Percentiles rank a stretch among this genome's conserved stretches.
phyloP scores from a whole-genome alignment of 2,329 filamentous ascomycete species.

The Drechslerella stenobrocha region DNA sequence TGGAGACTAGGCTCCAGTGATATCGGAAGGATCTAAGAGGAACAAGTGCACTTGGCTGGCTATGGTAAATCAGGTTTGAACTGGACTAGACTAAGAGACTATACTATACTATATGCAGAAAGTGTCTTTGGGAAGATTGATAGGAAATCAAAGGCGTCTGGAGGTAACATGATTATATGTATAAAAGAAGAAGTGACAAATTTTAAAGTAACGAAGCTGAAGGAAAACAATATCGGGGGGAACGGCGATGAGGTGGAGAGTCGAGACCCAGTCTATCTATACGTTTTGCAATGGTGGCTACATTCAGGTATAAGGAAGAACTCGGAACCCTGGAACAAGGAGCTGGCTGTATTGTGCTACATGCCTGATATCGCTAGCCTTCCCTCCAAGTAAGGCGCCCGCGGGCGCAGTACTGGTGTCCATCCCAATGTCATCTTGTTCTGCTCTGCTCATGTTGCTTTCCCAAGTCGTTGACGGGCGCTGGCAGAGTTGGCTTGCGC shows the following conservation, averaged over 20 bases:
- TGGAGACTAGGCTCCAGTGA: no score
- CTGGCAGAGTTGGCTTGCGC: no score
- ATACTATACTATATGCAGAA: conserved; percentile 20
- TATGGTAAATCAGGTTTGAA: not conserved
- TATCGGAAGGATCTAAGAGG: no score
- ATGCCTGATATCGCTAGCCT: no score
- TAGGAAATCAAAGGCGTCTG: conserved; percentile 37
- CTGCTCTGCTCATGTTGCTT: no score
- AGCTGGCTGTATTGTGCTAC: conserved; percentile 6
- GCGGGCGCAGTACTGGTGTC: no score
- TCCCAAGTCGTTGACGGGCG: no score
- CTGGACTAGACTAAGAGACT: conserved; percentile 9
- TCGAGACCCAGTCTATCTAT: conserved; percentile 22
- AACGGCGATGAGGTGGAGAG: conserved; percentile 53
- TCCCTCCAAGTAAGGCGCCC: no score
- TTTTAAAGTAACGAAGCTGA: conserved; percentile 5
- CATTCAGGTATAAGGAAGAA: conserved; percentile 53
- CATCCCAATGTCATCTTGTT: no score
- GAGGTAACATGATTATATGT: conserved; percentile 27
- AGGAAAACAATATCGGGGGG: conserved; percentile 59
- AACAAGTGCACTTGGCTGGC: not conserved
- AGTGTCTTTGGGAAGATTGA: conserved; percentile 26
- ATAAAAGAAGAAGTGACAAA: conserved; percentile 1
- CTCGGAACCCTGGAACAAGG: conserved; percentile 5
- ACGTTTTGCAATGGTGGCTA: conserved; percentile 50